Evolutionary conservation across 495 filamentous ascomycete genomes (phyloP), one percentile per base, ranked within the genome.

Genomic region (Penicillium mononematosum): DNA sequence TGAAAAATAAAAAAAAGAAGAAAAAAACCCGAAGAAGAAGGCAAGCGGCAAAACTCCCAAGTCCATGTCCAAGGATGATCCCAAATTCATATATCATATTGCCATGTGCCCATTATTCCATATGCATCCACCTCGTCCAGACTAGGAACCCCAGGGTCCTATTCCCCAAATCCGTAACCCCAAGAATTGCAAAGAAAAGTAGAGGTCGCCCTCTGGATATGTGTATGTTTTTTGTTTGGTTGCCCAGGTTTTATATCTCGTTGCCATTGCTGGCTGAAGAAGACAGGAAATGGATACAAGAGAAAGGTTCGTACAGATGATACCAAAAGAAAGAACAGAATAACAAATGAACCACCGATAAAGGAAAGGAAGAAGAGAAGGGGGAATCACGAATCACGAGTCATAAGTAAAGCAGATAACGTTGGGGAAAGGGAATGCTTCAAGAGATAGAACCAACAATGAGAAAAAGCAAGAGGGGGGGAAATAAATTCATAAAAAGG

Each of bases 131-230:
- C 45, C 43, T 56, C 46, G 45, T 52, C n/a, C 32, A 52, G 36
- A 39, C 48, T 24, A 22, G 47, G 20, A 50, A 36, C 24, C 1
- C 51, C 44, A n/a, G 43, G 34, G 44, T 6, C 58, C 63, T 45
- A 56, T 32, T 53, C 56, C 56, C 38, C 57, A 62, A 43, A 45
- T 56, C 52, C 57, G 29, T 48, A 24, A 42, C 50, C 55, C 53
- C n/a, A 52, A 56, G 64, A 59, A 47, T 25, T 48, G 29, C 45
- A 19, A 47, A 27, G 29, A 10, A 50, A 64, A 39, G 19, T 65
- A 57, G 66, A 69, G 66, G 66, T 69, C 38, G 66, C 63, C 66
- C 66, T 66, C 66, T 58, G 63, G 46, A 60, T 32, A 62, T 50
- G 42, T 61, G 64, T 69, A 61, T 63, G 56, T 59, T 59, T 44